phyloP scores from a whole-genome alignment of 2,329 filamentous ascomycete species.

The Colletotrichum coccodes region DNA sequence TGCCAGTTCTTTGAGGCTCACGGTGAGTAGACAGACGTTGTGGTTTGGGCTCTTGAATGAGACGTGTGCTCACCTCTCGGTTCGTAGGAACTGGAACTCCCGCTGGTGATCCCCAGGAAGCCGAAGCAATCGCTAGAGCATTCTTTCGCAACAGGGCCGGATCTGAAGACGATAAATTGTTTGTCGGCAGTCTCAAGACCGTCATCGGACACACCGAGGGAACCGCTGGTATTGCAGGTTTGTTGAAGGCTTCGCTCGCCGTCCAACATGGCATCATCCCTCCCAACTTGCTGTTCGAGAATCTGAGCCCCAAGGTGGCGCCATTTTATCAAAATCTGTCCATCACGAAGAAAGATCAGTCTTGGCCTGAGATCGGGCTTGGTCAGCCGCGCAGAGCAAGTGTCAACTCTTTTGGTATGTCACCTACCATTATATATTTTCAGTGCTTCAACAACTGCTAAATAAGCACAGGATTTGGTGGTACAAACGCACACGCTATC shows the following conservation, averaged over 20 bases:
- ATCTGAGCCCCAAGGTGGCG: constrained; percentile 39
- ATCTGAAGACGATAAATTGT: no score
- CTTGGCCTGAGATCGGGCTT: neutral
- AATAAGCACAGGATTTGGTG: constrained; percentile 11
- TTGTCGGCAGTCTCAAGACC: constrained; percentile 39
- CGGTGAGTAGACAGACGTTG: constrained; percentile 39
- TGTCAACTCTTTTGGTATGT: neutral
- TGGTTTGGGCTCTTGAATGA: neutral
- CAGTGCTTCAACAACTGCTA: neutral
- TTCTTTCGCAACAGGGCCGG: no score
- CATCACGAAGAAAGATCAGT: neutral
- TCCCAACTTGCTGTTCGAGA: constrained; percentile 43
- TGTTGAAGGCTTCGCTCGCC: constrained; percentile 38
- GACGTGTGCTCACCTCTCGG: neutral
- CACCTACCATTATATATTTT: neutral
- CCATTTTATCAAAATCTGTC: constrained; percentile 31
- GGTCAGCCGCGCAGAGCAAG: neutral
- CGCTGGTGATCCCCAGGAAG: constrained; percentile 58
- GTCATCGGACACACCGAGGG: constrained; percentile 41
- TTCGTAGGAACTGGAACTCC: constrained; percentile 61
- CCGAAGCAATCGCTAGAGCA: constrained; percentile 40
- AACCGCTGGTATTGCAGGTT: constrained; percentile 38
- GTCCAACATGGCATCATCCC: constrained; percentile 37
- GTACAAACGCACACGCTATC: constrained; percentile 18
- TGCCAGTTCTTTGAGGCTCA: constrained; percentile 42